These are phyloP conservation scores for Angomonas desouzai DNA, from an alignment of 208 protist genomes.

Conservation along the genomic window DNA sequence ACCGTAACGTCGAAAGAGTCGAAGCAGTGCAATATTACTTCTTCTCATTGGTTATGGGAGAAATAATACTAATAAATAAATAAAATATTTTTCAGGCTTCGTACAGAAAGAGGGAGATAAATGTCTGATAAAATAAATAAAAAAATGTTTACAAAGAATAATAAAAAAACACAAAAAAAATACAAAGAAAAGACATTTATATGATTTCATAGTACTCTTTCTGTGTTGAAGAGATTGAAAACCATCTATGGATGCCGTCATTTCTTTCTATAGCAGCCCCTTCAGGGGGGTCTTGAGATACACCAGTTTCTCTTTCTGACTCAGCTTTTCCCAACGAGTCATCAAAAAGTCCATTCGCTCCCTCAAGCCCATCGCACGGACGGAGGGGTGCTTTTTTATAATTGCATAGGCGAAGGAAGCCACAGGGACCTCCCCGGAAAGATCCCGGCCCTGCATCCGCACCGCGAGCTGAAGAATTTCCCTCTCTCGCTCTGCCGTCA, in stretches of 20 bases:
- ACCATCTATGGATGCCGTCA: no score
- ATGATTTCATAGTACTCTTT: not conserved
- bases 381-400: slow-evolving; percentile 73
- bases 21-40: not conserved
- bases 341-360: slow-evolving; percentile 87
- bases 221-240: not conserved
- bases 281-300: slow-evolving; percentile 81
- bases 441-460: slow-evolving; percentile 76
- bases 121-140: no score
- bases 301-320: slow-evolving; percentile 43
- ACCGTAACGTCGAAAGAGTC: not conserved
- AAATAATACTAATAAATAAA: slow-evolving; percentile 3
- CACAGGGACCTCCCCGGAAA: slow-evolving; percentile 76
- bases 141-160: no score
- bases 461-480: slow-evolving; percentile 62
- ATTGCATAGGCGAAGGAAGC: slow-evolving; percentile 82
- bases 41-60: not conserved
- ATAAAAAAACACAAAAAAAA: no score
- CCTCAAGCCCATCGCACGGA: slow-evolving; percentile 73
- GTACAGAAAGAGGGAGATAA: slow-evolving; percentile 13
- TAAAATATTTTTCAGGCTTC: not conserved
- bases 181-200: not conserved
- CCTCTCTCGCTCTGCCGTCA: slow-evolving; percentile 59
- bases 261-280: slow-evolving; percentile 71
- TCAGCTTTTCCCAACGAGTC: slow-evolving; percentile 66